Evolutionary conservation across 73 alveolate genomes (phyloP).

Genomic region (Symbiodinium natans): DNA sequence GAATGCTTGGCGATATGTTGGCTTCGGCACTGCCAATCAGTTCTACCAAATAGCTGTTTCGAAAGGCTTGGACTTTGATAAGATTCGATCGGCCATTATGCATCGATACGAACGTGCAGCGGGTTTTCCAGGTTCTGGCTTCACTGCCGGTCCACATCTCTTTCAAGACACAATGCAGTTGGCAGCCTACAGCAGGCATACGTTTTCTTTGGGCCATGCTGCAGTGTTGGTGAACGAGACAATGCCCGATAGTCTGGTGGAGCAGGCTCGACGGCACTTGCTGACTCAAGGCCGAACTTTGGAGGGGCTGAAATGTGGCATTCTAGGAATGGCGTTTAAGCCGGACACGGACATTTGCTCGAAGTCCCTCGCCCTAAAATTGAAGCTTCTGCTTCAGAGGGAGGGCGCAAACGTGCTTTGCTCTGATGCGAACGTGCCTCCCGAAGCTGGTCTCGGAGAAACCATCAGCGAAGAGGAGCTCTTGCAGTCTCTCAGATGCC

Average conservation of each 20-base stretch:
- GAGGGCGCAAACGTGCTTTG: conserved; percentile 94
- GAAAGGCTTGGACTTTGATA: conserved; percentile 82
- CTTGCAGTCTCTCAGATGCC: conserved; percentile 15
- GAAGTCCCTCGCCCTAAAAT: conserved; percentile 49
- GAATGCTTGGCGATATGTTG: conserved; percentile 92
- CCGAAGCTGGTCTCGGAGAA: background rate
- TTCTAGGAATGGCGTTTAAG: conserved; percentile 79
- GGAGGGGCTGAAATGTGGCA: conserved; percentile 42
- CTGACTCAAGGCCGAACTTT: conserved; percentile 34
- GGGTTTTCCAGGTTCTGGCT: conserved; percentile 54
- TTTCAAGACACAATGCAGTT: conserved; percentile 66
- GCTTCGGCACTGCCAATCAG: conserved; percentile 90
- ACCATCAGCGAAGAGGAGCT: background rate
- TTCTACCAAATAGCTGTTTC: conserved; percentile 72
- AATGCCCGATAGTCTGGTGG: conserved; percentile 88
- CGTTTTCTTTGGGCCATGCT: conserved; percentile 62
- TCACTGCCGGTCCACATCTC: conserved; percentile 71
- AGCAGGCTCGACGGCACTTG: conserved; percentile 49
- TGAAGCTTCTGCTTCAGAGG: conserved; percentile 47
- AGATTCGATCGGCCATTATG: conserved; percentile 48
- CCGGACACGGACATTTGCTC: conserved; percentile 53
- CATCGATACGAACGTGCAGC: conserved; percentile 69
- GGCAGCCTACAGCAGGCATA: conserved; percentile 68
- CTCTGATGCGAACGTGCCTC: background rate
- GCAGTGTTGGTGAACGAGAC: conserved; percentile 91